A percentile compares a stretch with the other conserved stretches of the same genome.
Evolutionary conservation across 345 rosid genomes (phyloP).

Genomic region (Rhizophora mangle): DNA sequence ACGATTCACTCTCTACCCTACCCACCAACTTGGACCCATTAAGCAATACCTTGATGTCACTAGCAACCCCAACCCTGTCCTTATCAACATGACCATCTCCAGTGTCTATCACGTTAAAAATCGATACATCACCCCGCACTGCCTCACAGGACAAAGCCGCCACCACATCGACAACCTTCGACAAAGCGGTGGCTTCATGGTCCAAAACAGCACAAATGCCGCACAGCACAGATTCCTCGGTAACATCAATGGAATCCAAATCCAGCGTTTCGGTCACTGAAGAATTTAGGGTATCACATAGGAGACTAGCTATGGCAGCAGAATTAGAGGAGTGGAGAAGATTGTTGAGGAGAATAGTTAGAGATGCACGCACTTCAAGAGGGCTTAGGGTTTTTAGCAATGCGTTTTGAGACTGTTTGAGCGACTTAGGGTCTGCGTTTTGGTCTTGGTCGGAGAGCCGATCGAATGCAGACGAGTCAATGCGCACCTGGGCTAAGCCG

Average conservation of each 20-base stretch:
- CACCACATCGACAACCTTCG: slow-evolving; percentile 48
- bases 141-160: slow-evolving; percentile 83
- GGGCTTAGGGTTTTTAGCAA: slow-evolving; percentile 22
- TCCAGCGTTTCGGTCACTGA: slow-evolving; percentile 6
- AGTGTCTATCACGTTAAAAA: slow-evolving; percentile 49
- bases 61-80: slow-evolving; percentile 61
- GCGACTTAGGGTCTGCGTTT: background rate
- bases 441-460: slow-evolving; percentile 25
- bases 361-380: slow-evolving; percentile 49
- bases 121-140: slow-evolving; percentile 40
- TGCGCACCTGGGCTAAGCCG: slow-evolving; percentile 38
- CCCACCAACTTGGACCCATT: slow-evolving; percentile 66
- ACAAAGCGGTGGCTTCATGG: slow-evolving; percentile 44
- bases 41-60: slow-evolving; percentile 70
- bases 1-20: slow-evolving; percentile 29
- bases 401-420: slow-evolving; percentile 14
- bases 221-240: slow-evolving; percentile 37
- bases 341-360: slow-evolving; percentile 53
- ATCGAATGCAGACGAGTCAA: slow-evolving; percentile 58
- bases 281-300: slow-evolving; percentile 39
- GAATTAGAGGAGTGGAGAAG: slow-evolving; percentile 41
- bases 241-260: slow-evolving; percentile 29
- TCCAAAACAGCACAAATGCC: slow-evolving; percentile 64
- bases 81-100: slow-evolving; percentile 68
- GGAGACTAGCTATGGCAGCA: slow-evolving; percentile 25